Base-by-base conservation (phyloP, 208 protist species). In the Leishmania lainsoni region DNA sequence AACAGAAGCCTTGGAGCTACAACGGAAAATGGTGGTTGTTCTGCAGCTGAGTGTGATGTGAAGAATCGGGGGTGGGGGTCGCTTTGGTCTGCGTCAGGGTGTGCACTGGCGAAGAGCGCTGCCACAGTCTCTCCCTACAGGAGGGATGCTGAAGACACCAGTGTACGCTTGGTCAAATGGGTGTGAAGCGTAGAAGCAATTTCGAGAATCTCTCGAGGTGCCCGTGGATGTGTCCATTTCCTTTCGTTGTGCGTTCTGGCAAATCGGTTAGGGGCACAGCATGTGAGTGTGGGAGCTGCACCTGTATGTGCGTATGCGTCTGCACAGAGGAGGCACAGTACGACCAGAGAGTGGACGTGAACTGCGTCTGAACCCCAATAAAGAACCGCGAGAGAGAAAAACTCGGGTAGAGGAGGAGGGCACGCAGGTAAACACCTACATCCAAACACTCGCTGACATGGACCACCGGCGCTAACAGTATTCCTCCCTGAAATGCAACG, bases 191-290 rank as follows among this genome's bases (percentile, higher is more conserved):
- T 63, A 10, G 8, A 32, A 14, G 26, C 29, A 10, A 63, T 14
- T 63, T n/a, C 26, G 26, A 63, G 1, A 63, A 26, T 63, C 26
- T 63, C 29, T 63, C 26, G 26, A 63, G 14, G 54, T 12, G 20
- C 26, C 49, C 14, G n/a, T 78, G 5, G 80, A 69, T 61, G 35
- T 83, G 1, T 4, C 56, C 63, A 78, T 17, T 59, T 73, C 20
- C 32, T 76, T 58, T 35, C 72, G 16, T 42, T 49, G 12, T 51
- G 16, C 32, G 66, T 42, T 16, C 26, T 32, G 58, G 6, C 26
- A 63, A n/a, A 32, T 29, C 73, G 9, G 45, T 76, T 76, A 35
- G 32, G 66, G 4, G 14, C 66, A 1, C 20, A 32, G 29, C 14
- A 9, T 20, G 17, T 29, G 17, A 29, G 66, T 72, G 22, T 72